phyloP scores from a whole-genome alignment of 805 yeast genomes.

The Cyberlindnera samutprakarnensis region DNA sequence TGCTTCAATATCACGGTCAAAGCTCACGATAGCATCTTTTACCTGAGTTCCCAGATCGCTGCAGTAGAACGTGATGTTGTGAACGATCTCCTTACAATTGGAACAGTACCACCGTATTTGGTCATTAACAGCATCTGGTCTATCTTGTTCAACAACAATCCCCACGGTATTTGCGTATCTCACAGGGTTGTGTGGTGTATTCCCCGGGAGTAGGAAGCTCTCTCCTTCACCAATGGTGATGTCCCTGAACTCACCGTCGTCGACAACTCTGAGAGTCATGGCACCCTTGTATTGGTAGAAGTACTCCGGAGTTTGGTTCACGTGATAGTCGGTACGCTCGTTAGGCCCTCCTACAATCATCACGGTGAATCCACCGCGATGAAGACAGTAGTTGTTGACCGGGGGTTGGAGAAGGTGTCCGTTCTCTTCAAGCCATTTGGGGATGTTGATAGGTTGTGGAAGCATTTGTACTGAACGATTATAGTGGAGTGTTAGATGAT shows the following conservation, averaged over 20 bases:
- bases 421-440: conserved; percentile 76
- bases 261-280: conserved; percentile 80
- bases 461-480: conserved; percentile 20
- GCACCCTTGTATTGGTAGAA: conserved; percentile 82
- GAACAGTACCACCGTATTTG: conserved; percentile 84
- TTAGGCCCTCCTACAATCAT: conserved; percentile 98
- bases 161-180: conserved; percentile 84
- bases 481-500: too few species aligned
- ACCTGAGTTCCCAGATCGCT: conserved; percentile 85
- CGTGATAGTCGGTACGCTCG: conserved; percentile 87
- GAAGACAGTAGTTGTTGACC: conserved; percentile 84
- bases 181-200: conserved; percentile 85
- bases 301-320: conserved; percentile 93
- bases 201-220: conserved; percentile 78
- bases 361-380: conserved; percentile 86
- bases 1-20: conserved; percentile 52
- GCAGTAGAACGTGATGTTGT: conserved; percentile 68
- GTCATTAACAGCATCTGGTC: conserved; percentile 68
- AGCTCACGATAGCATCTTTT: conserved; percentile 67
- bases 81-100: conserved; percentile 54
- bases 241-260: conserved; percentile 68
- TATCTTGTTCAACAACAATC: conserved; percentile 84
- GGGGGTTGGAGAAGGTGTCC: conserved; percentile 78
- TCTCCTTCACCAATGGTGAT: conserved; percentile 77
- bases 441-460: conserved; percentile 65